Evolutionary conservation across 441 rosid species (phyloP), one percentile per base, ranked within the genome.

Genomic region (Biscutella auriculata): DNA sequence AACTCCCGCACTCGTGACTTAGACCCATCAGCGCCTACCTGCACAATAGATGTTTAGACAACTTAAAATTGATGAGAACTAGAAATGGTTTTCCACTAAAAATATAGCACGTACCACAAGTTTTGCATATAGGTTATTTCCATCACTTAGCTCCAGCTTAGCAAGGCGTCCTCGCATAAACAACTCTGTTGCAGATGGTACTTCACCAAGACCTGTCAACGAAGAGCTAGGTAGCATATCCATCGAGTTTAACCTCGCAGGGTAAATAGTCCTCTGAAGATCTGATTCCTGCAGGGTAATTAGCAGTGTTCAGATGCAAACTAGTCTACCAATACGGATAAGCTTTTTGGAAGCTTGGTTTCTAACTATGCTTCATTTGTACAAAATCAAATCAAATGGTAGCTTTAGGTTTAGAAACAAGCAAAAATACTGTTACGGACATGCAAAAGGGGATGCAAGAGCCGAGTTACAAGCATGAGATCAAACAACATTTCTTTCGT

Each of bases 11-110:
- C 98, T 36, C 66, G 81, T 10, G 97, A 92, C 75, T 83, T 92
- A 50, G 76, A 81, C 54, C 97, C 98, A 79, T 92, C 97, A 23
- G 98, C 87, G 52, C 97, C 98, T 37, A 91, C 96, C 97, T 87
- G 76, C 62, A 60, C 46, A 40, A 40, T 14, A 14, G 47, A 13
- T 2, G 23, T 36, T 32, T 19, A 28, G 39, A 9, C 25, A 30
- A 15, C 37, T 4, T 8, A 25, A 39, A 13, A 6, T n/a, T 36
- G 10, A 33, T 16, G 69, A 35, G 16, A 16, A 15, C 12, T 3
- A 55, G 47, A 15, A 15, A 35, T 48, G 40, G 28, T 5, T 27
- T 40, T 19, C 6, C 37, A 57, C 33, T 55, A 45, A 60, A 60
- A 2, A 43, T 26, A 61, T 19, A 14, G 49, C 56, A 74, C 69